These are phyloP conservation scores for Acanthochlamys bracteata DNA, from an alignment of 106 monocot genomes.

Conservation along the genomic window DNA sequence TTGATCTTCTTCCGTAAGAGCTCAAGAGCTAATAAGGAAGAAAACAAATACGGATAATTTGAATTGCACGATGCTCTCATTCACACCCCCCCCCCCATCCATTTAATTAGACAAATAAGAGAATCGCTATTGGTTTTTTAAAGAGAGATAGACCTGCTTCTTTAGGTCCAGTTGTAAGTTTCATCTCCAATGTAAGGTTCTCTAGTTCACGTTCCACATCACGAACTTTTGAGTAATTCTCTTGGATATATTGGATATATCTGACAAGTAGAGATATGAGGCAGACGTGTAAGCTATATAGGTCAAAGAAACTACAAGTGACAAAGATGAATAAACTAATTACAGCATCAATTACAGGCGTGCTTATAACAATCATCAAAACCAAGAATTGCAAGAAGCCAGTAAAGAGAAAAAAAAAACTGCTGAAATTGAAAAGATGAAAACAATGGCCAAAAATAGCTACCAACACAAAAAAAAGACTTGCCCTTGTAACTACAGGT, in stretches of 20 bases:
- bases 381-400: not conserved
- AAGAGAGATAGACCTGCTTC: constrained; percentile 55
- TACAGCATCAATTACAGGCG: too few species aligned
- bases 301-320: not conserved
- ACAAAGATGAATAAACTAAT: not conserved
- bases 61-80: not conserved
- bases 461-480: too few species aligned
- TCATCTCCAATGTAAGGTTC: constrained; percentile 72
- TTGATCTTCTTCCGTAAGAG: constrained; percentile 93
- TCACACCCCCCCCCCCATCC: not conserved
- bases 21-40: constrained; percentile 68
- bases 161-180: constrained; percentile 98
- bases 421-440: not conserved
- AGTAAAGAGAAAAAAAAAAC: not conserved
- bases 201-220: constrained; percentile 94
- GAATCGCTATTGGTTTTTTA: not conserved
- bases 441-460: too few species aligned
- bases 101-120: not conserved
- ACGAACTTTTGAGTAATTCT: constrained; percentile 96
- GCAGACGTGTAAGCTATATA: too few species aligned
- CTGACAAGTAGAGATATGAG: too few species aligned
- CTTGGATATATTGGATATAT: constrained; percentile 74
- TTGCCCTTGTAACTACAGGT: too few species aligned
- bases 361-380: too few species aligned
- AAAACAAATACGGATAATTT: not conserved